Evolutionary conservation across 1,284 basidiomycete species (phyloP).

Genomic region (Puccinia polysora): DNA sequence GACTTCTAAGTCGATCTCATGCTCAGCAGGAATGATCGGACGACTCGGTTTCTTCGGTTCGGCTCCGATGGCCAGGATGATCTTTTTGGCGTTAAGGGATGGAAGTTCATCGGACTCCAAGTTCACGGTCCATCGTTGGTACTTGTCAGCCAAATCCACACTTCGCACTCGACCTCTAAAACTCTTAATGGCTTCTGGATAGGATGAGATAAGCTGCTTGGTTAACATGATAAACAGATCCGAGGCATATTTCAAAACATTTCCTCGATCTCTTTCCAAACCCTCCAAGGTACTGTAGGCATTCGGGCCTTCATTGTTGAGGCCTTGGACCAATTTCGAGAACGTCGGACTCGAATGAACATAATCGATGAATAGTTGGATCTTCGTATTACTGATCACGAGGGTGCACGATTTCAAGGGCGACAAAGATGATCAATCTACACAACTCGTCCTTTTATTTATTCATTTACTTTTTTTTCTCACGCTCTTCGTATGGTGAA

Average conservation of each 20-base stretch:
- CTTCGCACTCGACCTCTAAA: background rate
- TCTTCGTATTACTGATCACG: constrained; percentile 23
- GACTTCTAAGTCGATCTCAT: constrained; percentile 21
- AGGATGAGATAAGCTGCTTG: background rate
- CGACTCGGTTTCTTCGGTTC: background rate
- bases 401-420: too few species aligned
- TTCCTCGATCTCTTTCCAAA: background rate
- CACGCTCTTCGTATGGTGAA: background rate
- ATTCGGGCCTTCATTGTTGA: background rate
- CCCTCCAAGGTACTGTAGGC: background rate
- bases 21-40: background rate
- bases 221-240: constrained; percentile 30
- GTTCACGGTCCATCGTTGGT: background rate
- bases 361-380: constrained; percentile 20
- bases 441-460: too few species aligned
- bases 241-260: constrained; percentile 8
- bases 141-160: background rate
- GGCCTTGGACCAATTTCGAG: background rate
- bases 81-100: background rate
- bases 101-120: background rate
- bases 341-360: constrained; percentile 18
- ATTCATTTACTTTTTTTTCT: too few species aligned
- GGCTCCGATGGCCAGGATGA: constrained; percentile 20
- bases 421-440: too few species aligned
- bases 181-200: background rate